Conservation (phyloP, 306 rosid species). For the Sesbania bispinosa region DNA sequence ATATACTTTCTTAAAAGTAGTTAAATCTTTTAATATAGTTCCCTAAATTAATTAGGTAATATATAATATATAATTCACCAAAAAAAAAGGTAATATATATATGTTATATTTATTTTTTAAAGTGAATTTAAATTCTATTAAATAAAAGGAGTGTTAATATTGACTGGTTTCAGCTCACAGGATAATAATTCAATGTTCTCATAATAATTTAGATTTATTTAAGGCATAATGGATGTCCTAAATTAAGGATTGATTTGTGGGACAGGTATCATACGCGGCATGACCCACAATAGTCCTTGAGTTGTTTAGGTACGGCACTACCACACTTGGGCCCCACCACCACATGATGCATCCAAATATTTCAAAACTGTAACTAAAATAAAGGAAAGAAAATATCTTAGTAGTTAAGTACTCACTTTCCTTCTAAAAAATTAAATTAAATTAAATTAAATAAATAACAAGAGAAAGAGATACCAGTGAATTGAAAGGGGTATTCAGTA, state of each 20-base stretch:
- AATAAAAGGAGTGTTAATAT: no score
- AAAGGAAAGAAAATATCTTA: not conserved
- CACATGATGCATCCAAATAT: conserved; percentile 34
- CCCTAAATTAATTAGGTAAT: no score
- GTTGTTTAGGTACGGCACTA: conserved; percentile 27
- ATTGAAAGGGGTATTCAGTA: no score
- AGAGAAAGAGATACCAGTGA: not conserved
- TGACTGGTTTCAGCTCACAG: no score
- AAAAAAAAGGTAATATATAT: no score
- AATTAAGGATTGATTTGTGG: conserved; percentile 37
- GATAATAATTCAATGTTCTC: not conserved
- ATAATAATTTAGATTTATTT: not conserved
- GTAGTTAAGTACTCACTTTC: not conserved
- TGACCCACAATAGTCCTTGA: conserved; percentile 37
- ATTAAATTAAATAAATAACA: not conserved
- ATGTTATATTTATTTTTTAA: no score
- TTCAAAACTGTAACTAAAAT: not conserved
- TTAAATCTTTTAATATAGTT: no score
- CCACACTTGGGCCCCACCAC: not conserved
- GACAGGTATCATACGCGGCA: not conserved
- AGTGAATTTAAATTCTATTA: no score
- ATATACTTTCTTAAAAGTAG: no score
- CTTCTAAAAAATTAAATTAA: not conserved
- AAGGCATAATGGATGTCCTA: conserved; percentile 17
- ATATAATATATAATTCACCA: no score